Percentiles rank a stretch among this genome's conserved stretches.
These are phyloP conservation scores for Bonnemaisonia californica DNA, from an alignment of 31 red algal species.

Conservation along the genomic window DNA sequence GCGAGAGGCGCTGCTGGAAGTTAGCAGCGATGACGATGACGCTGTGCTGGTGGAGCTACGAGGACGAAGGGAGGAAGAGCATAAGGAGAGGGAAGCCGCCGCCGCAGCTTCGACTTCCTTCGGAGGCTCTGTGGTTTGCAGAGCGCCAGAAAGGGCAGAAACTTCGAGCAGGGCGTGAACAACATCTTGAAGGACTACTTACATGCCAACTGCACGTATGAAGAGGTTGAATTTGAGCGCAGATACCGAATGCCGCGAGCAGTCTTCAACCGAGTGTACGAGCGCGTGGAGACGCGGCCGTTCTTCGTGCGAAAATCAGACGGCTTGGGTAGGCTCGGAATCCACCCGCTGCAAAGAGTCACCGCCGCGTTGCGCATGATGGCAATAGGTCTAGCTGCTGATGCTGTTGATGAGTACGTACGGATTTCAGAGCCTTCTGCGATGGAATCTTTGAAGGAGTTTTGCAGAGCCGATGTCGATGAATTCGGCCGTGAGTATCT, in stretches of 20 bases:
- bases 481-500: no score
- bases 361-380: slow-evolving; percentile 18
- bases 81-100: background rate
- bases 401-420: slow-evolving; percentile 17
- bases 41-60: background rate
- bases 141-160: slow-evolving; percentile 7
- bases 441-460: no score
- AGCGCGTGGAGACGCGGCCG: background rate
- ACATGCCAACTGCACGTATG: background rate
- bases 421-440: slow-evolving; percentile 25
- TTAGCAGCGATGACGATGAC: slow-evolving; percentile 8
- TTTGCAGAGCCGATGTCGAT: no score
- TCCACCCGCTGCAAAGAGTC: slow-evolving; percentile 14
- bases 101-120: background rate
- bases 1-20: background rate
- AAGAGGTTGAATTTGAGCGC: slow-evolving; percentile 17
- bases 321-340: background rate
- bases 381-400: slow-evolving; percentile 1
- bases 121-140: background rate
- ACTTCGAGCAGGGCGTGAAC: slow-evolving; percentile 5
- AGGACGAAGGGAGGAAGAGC: slow-evolving; percentile 1
- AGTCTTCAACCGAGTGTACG: slow-evolving; percentile 28
- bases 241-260: slow-evolving; percentile 18
- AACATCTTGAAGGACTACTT: slow-evolving; percentile 6
- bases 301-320: slow-evolving; percentile 28